Base-by-base conservation (phyloP, 2,329 filamentous ascomycete genomes). In the Phialophora tarda region DNA sequence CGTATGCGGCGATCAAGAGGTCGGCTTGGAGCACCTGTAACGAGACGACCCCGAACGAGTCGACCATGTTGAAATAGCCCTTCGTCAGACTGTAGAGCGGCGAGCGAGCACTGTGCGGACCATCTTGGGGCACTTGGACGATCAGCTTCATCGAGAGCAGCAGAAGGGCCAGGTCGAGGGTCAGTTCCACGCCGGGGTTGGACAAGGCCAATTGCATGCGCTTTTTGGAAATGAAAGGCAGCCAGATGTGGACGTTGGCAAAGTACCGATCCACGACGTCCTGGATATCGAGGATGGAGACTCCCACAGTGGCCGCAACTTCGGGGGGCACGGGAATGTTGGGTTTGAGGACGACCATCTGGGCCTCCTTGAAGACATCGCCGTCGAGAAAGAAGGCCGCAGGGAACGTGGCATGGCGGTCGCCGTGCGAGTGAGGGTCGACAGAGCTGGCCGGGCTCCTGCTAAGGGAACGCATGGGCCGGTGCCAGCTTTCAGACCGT, bases 1-100 rank as follows among this genome's bases (percentile, higher is more conserved):
- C 77, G 55, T 78, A 78, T 2, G 74, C 38, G 23, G 74, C 68
- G 24, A 78, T 71, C n/a, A 78, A 67, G 24, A 78, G 63, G 10
- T 67, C 68, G 10, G 75, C 71, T 64, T 79, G 76, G 14, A 78
- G 57, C 12, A 75, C 55, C 50, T 71, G 68, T 10, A 74, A 58
- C 0, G 74, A 75, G 26, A 75, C 60, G 41, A 74, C 56, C 1
- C 72, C 75, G 21, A 63, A 65, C 11, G 68, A 69, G 62, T 77
- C 75, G 4, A 75, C 67, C n/a, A 66, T 53, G 17, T 63, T 59
- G 60, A 69, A 71, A 62, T 74, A 75, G n/a, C 70, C 64, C 63
- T 77, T 78, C 14, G 72, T 66, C 5, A 71, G 51, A 41, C 57
- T 50, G 66, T 77, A 77, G 8, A 75, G 51, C 5, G 65, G 53